A percentile compares a stretch with the other conserved stretches of the same genome.
Conservation (phyloP, 2,329 filamentous ascomycete species). For the Cladophialophora yegresii region DNA sequence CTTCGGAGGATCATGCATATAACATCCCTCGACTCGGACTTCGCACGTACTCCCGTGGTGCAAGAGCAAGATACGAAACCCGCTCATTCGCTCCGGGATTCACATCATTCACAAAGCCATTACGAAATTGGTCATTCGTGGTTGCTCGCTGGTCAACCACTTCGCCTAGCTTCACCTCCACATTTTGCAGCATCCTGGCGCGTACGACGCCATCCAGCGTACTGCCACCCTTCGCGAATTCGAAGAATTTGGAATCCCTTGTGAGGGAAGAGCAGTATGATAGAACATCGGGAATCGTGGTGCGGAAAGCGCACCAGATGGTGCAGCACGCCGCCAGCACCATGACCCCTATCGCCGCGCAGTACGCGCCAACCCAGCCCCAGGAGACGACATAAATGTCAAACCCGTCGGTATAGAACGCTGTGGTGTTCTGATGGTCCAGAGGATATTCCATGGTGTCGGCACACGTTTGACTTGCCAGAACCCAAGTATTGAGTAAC, state of each 20-base stretch:
- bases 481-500: constrained; percentile 30
- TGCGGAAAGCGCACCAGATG: constrained; percentile 26
- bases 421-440: neutral
- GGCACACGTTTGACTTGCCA: constrained; percentile 4
- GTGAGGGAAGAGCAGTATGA: constrained; percentile 23
- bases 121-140: neutral
- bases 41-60: neutral
- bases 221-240: neutral
- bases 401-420: neutral
- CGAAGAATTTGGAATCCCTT: neutral
- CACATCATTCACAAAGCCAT: neutral
- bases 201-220: neutral
- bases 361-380: constrained; percentile 23
- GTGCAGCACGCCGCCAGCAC: constrained; percentile 24
- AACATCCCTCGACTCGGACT: neutral
- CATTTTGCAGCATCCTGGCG: neutral
- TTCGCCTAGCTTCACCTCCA: neutral
- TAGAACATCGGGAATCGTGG: constrained; percentile 28
- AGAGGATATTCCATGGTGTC: neutral
- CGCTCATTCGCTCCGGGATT: neutral
- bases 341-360: constrained; percentile 28
- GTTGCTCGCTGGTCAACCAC: neutral
- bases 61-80: neutral
- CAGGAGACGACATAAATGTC: neutral
- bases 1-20: neutral